A percentile compares a stretch with the other conserved stretches of the same genome.
phyloP scores from a whole-genome alignment of 2,329 filamentous ascomycete genomes.

The Sphaerulina musiva region DNA sequence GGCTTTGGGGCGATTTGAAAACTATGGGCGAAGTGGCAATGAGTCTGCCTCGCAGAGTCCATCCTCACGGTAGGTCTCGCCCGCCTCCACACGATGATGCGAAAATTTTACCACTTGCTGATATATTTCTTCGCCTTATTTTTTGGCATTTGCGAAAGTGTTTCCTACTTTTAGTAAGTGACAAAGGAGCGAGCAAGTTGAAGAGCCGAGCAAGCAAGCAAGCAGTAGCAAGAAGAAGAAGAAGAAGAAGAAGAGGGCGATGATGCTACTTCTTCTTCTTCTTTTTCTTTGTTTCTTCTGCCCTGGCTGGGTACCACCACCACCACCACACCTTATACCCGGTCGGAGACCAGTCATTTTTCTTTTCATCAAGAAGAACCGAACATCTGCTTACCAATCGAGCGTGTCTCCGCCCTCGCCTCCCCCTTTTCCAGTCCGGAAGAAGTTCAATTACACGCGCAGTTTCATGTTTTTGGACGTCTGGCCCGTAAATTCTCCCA shows the following conservation, averaged over 20 bases:
- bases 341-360: no score
- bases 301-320: no score
- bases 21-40: slow-evolving; percentile 16
- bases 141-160: not conserved
- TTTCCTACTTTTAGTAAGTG: slow-evolving; percentile 4
- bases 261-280: no score
- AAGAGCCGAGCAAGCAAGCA: no score
- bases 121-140: not conserved
- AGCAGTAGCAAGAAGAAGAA: no score
- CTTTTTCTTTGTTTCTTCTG: no score
- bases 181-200: not conserved
- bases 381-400: not conserved
- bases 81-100: no score
- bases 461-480: slow-evolving; percentile 22
- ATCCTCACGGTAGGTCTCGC: slow-evolving; percentile 10
- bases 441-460: slow-evolving; percentile 19
- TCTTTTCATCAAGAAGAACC: no score
- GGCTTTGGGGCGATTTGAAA: slow-evolving; percentile 19
- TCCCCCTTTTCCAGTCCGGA: slow-evolving; percentile 1
- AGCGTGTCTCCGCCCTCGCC: not conserved
- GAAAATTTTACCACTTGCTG: not conserved
- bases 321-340: no score
- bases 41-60: slow-evolving; percentile 2
- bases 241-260: no score
- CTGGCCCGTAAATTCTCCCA: slow-evolving; percentile 20